A percentile compares a stretch with the other conserved stretches of the same genome.
These are phyloP conservation scores for Suillus brevipes DNA, from an alignment of 768 basidiomycete genomes.

Conservation along the genomic window DNA sequence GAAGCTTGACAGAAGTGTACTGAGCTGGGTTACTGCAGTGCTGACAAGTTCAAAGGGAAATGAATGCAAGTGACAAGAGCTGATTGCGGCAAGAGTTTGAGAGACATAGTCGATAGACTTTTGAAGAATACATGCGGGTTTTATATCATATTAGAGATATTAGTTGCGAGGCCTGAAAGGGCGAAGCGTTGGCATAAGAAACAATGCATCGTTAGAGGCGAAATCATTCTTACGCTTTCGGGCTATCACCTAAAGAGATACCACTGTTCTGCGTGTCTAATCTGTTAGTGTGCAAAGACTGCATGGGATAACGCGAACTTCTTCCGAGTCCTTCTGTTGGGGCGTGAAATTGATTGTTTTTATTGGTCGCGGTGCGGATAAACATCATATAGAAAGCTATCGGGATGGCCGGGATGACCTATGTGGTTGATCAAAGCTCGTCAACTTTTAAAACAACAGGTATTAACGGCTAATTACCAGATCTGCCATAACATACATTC, in stretches of 20 bases:
- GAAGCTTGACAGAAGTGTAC: too few relatives aligned
- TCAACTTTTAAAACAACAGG: not conserved
- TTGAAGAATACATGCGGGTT: too few relatives aligned
- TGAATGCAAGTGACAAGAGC: not conserved
- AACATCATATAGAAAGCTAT: not conserved
- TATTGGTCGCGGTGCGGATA: not conserved
- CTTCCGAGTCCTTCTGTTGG: not conserved
- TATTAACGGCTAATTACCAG: not conserved
- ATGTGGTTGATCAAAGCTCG: not conserved
- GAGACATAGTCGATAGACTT: too few relatives aligned
- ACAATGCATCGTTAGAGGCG: too few relatives aligned
- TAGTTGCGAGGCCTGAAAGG: too few relatives aligned
- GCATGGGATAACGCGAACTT: not conserved
- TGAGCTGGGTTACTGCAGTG: not conserved
- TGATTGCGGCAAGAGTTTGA: not conserved
- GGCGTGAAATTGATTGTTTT: not conserved
- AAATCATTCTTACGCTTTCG: not conserved
- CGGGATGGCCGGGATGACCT: not conserved
- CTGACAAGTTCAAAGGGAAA: not conserved
- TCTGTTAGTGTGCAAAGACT: not conserved
- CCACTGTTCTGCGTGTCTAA: not conserved
- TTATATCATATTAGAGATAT: too few relatives aligned
- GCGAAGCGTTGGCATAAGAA: too few relatives aligned
- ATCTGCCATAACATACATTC: not conserved
- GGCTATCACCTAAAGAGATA: not conserved